Evolutionary conservation across 768 basidiomycete genomes (phyloP), one percentile per base, ranked within the genome.

Genomic region (Lenzites betulinus): DNA sequence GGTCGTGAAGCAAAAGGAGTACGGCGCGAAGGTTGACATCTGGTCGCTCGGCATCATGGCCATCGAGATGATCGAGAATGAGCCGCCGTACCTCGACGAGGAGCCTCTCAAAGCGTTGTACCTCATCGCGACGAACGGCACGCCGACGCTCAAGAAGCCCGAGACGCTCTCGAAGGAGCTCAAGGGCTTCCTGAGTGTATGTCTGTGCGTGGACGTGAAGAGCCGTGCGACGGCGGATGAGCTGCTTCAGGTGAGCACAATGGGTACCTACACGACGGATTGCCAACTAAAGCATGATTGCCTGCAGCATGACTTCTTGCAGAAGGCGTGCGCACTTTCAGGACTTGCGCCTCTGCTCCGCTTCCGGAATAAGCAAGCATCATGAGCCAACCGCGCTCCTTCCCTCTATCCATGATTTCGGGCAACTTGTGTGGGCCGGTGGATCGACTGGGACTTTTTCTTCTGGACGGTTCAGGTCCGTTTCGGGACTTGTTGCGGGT

Each of bases 41-140:
- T 97, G 95, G 95, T 94, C 92, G 13, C 83, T 97, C 9, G 95
- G 95, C 5, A 97, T 98, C 76, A 95, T 97, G 94, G 94, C 94
- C 5, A 98, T 98, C 62, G 93, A 98, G 81, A 98, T 98, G 95
- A 95, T 98, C 64, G 95, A 98, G 74, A 95, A 93, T 69, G 95
- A 97, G 74, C 95, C 95, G 2, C 95, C 95, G 7, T 96, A 97
- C 73, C 79, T 98, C 41, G 93, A 96, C 65, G 95, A 98, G 71
- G 95, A 98, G 68, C 95, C 95, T 0, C 79, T 96, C 60, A 93
- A 95, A 77, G 95, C 95, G 20, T 76, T 98, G 47, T 97, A 98
- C 74, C 77, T 97, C 62, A 97, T 98, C 68, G 97, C 96, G 36
- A 99, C 96, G 43, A 98, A 98, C 70, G 97, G 97, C 13, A 98